phyloP scores from a whole-genome alignment of 768 basidiomycete genomes.

The Hypholoma sublateritium region DNA sequence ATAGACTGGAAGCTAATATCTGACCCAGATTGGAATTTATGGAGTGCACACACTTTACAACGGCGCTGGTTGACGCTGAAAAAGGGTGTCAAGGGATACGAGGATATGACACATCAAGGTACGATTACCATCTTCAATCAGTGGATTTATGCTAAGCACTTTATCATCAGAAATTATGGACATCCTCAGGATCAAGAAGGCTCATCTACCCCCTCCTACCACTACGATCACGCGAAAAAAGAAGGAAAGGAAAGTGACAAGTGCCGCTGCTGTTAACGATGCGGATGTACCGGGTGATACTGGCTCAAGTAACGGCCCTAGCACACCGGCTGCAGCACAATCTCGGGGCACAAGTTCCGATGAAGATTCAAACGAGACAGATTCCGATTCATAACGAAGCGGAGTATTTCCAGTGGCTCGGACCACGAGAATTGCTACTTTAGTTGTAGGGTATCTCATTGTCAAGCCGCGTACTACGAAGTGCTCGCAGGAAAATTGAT shows the following conservation, averaged over 20 bases:
- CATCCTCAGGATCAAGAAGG: slow-evolving; percentile 73
- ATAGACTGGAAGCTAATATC: slow-evolving; percentile 81
- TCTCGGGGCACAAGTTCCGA: neutral
- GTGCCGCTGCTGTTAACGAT: slow-evolving; percentile 51
- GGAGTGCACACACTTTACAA: slow-evolving; percentile 80
- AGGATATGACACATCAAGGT: slow-evolving; percentile 83
- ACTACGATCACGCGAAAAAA: slow-evolving; percentile 28
- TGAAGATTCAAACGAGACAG: neutral
- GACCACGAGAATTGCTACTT: too few species aligned
- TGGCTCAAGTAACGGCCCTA: slow-evolving; percentile 33
- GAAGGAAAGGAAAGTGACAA: slow-evolving; percentile 51
- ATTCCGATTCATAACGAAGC: too few species aligned
- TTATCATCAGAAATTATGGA: slow-evolving; percentile 65
- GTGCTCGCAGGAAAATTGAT: too few species aligned
- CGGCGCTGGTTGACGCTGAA: slow-evolving; percentile 84
- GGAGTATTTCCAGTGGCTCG: too few species aligned
- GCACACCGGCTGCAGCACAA: slow-evolving; percentile 17
- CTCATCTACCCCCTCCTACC: slow-evolving; percentile 44
- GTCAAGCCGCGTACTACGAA: too few species aligned
- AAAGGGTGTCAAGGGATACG: slow-evolving; percentile 68
- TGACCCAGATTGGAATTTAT: slow-evolving; percentile 78
- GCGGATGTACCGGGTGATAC: slow-evolving; percentile 21
- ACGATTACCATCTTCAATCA: slow-evolving; percentile 26
- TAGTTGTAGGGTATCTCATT: too few species aligned
- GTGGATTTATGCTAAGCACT: neutral